phyloP scores from a whole-genome alignment of 1,139 yeast species.

The Candida anutae region DNA sequence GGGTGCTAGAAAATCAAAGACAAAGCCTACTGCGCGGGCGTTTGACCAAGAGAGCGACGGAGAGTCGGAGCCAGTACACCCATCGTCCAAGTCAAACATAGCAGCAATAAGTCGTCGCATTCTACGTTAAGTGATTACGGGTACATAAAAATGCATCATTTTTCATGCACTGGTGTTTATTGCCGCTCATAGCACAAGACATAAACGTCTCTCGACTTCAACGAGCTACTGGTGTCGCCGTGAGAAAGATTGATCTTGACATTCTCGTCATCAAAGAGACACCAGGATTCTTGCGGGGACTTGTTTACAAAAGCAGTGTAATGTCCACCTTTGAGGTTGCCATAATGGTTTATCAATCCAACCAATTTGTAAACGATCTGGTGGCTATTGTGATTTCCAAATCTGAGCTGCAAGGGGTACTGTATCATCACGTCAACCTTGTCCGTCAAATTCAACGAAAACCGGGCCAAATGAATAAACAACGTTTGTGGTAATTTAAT shows the following conservation, averaged over 20 bases:
- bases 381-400: conserved; percentile 38
- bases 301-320: conserved; percentile 63
- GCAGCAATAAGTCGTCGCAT: conserved; percentile 3
- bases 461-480: conserved; percentile 58
- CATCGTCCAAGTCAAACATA: conserved; percentile 1
- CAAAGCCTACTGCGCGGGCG: not conserved
- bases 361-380: conserved; percentile 42
- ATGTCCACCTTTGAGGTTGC: conserved; percentile 67
- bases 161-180: conserved; percentile 1
- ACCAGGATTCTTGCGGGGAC: conserved; percentile 41
- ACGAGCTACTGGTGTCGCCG: conserved; percentile 34
- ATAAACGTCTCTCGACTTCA: conserved; percentile 57
- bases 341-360: conserved; percentile 65
- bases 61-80: not conserved
- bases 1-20: not conserved
- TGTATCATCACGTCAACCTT: conserved; percentile 47
- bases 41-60: conserved; percentile 5
- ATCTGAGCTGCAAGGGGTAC: conserved; percentile 42
- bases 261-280: conserved; percentile 64
- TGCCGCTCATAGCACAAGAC: conserved; percentile 55
- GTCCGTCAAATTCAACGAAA: conserved; percentile 48
- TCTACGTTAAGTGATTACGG: not conserved
- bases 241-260: conserved; percentile 43
- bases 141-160: not conserved
- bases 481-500: conserved; percentile 58